Evolutionary conservation across 257 asterid species (phyloP), one percentile per base, ranked within the genome.

Genomic region (Echites panduratus): DNA sequence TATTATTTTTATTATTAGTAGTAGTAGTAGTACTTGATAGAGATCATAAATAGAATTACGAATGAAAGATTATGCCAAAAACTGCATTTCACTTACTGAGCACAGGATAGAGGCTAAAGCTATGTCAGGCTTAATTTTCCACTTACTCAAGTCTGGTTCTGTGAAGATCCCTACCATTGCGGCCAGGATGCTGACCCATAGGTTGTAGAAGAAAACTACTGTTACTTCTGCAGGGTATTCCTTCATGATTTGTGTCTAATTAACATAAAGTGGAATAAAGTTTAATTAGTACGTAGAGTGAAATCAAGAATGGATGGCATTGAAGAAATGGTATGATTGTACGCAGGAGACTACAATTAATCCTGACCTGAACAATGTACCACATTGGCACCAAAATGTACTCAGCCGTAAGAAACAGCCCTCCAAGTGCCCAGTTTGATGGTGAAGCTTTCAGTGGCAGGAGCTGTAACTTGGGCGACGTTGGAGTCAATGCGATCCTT

Each of bases 291-390:
- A 32, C 38, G 26, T 5, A 0, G 29, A 53, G 16, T 50, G 35
- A 8, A 62, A 40, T 11, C 20, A 74, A 14, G 11, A 1, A 12
- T 27, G 6, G 4, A 1, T 32, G 10, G 7, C 4, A 14, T 58
- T 68, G 2, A 52, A 20, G 14, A 20, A 13, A 20, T 53, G 29
- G 45, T 6, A 13, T 11, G 7, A 11, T 66, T 14, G 27, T 14
- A n/a, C 10, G 44, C 16, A 22, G 38, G 22, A 68, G 43, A 26
- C 5, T 63, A 1, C 3, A 32, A 32, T 32, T 32, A 1, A 32
- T 32, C 65, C 70, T 71, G 16, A 93, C 98, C 96, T 88, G 92
- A 72, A 93, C 81, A 65, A 93, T 93, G 87, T 93, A 93, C 97
- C 97, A 93, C 45, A 93, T 88, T 1, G 98, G 97, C 26, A 89